Base-by-base conservation (phyloP, 1,139 yeast genomes). In the Sugiyamaella pinicola region DNA sequence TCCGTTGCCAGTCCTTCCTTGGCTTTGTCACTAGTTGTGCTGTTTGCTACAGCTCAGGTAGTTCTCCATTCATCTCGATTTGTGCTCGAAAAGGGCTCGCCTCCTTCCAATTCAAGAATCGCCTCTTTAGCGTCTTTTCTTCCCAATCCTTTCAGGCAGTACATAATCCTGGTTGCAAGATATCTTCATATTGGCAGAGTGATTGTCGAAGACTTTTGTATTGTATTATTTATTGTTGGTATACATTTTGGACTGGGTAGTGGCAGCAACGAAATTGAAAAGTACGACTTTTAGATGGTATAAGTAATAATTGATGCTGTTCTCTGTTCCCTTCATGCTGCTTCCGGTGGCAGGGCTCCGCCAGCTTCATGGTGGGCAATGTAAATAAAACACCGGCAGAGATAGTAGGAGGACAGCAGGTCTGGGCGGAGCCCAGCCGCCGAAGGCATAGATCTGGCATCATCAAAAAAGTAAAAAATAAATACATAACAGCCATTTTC, bases 21-120 rank as follows among this genome's bases (percentile, higher is more conserved):
- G 39, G 40, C 44, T 9, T 28, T 51, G 9, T 48, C 58, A 9
- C 41, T 66, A n/a, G 47, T 67, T 47, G 59, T 61, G 62, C 59
- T 58, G 51, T 72, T 73, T 54, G 58, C 65, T 47, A 64, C 71
- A 5, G 52, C 62, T 9, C 68, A 73, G 55, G 55, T 67, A 13
- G 55, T 61, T 7, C 58, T 72, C 44, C 66, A 67, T 19, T 58
- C 68, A n/a, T 48, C 68, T n/a, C 62, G 72, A 43, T 61, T 66
- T 47, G 43, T 69, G 13, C 44, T 67, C 12, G 75, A 72, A 40
- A 61, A 61, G 39, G 65, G 64, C 41, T 58, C 61, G 9, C 64
- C 66, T 1, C 65, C 67, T 9, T 55, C 63, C 31, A 60, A 61
- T 19, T 58, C 68, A 17, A 55, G 61, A 33, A 55, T 65, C 28